Percentiles rank a stretch among this genome's conserved stretches.
Conservation (phyloP, 108 stramenopile genomes). For the Cylindrotheca closterium region DNA sequence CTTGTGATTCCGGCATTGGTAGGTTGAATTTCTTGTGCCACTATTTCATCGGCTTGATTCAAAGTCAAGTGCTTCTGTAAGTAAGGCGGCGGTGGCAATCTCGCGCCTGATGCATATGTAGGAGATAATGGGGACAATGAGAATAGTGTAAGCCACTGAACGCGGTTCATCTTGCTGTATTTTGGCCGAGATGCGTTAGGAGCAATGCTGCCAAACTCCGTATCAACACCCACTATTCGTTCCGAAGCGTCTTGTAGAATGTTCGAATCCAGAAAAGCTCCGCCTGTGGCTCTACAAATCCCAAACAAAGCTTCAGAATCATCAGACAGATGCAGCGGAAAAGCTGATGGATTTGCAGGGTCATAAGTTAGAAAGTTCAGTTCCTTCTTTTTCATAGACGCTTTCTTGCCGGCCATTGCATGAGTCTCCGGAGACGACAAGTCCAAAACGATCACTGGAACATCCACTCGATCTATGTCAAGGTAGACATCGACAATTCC, state of each 20-base stretch:
- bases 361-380: slow-evolving; percentile 41
- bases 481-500: slow-evolving; percentile 55
- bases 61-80: slow-evolving; percentile 25
- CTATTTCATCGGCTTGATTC: not conserved
- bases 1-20: slow-evolving; percentile 5
- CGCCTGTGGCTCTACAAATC: slow-evolving; percentile 58
- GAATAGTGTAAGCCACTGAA: slow-evolving; percentile 76
- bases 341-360: slow-evolving; percentile 35
- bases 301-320: slow-evolving; percentile 55
- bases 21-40: not conserved
- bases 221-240: slow-evolving; percentile 43
- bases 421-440: slow-evolving; percentile 44
- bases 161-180: slow-evolving; percentile 66
- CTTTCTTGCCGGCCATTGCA: not conserved
- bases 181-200: slow-evolving; percentile 43
- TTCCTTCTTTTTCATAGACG: slow-evolving; percentile 5
- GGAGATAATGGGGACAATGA: slow-evolving; percentile 67
- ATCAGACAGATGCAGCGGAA: slow-evolving; percentile 63
- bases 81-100: slow-evolving; percentile 34
- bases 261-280: slow-evolving; percentile 58
- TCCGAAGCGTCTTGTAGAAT: slow-evolving; percentile 42
- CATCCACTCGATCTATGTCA: slow-evolving; percentile 56
- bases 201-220: slow-evolving; percentile 11
- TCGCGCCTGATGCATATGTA: slow-evolving; percentile 23
- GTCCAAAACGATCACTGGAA: slow-evolving; percentile 67